Conservation (phyloP, 768 basidiomycete species). For the Epithele typhae region DNA sequence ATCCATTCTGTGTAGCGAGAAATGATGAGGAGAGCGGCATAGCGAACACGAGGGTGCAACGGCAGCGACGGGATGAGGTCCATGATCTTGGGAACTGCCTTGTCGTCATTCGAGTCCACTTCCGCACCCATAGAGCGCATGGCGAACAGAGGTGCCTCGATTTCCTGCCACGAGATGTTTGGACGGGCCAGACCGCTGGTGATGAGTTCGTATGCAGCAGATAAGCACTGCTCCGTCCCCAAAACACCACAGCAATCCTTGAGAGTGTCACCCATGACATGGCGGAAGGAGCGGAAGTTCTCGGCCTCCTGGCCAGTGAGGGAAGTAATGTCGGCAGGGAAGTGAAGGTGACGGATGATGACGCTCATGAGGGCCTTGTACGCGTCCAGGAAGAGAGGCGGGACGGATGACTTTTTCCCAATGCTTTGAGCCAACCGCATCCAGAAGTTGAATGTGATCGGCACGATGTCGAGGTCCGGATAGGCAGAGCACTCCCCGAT, state of each 20-base stretch:
- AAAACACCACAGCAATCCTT: conserved; percentile 98
- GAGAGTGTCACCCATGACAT: conserved; percentile 98
- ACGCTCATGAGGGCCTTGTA: conserved; percentile 81
- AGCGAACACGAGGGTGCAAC: conserved; percentile 85
- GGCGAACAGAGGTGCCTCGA: conserved; percentile 96
- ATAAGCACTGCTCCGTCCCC: conserved; percentile 79
- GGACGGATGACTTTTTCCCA: conserved; percentile 66
- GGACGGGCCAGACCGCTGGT: conserved; percentile 63
- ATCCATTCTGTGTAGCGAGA: conserved; percentile 98
- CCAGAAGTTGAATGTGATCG: conserved; percentile 98
- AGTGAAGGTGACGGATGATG: conserved; percentile 88
- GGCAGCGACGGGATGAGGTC: conserved; percentile 90
- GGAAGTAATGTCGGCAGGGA: conserved; percentile 66
- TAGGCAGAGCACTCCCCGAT: conserved; percentile 92
- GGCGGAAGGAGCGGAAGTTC: conserved; percentile 90
- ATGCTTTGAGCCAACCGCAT: conserved; percentile 91
- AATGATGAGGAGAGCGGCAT: conserved; percentile 92
- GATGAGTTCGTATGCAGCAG: conserved; percentile 78
- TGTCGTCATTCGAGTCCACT: conserved; percentile 76
- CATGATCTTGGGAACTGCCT: conserved; percentile 93
- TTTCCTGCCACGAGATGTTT: conserved; percentile 85
- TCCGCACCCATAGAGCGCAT: conserved; percentile 98
- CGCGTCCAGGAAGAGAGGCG: conserved; percentile 76
- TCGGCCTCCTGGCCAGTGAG: conserved; percentile 85
- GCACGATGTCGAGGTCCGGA: conserved; percentile 91